phyloP scores from a whole-genome alignment of 2,329 filamentous ascomycete species.

The Ophiostoma pallidulum region DNA sequence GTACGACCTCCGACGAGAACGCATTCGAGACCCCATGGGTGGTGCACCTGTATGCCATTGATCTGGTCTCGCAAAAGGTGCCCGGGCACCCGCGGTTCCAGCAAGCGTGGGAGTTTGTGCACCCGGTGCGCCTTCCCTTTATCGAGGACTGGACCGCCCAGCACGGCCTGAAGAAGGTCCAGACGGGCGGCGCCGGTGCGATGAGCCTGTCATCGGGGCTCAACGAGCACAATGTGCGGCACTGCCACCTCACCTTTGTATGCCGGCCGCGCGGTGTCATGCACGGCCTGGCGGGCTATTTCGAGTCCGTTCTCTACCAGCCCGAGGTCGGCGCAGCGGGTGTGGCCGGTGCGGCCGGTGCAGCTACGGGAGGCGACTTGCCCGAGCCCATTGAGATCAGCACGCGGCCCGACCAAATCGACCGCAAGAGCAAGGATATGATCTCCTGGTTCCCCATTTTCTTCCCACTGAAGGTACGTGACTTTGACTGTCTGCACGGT shows the following conservation, averaged over 20 bases:
- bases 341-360: too few relatives aligned
- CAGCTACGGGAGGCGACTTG: too few relatives aligned
- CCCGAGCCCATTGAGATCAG: conserved; percentile 68
- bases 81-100: conserved; percentile 57
- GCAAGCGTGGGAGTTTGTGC: conserved; percentile 69
- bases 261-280: conserved; percentile 71
- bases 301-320: conserved; percentile 88
- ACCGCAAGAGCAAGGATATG: conserved; percentile 91
- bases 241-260: conserved; percentile 67
- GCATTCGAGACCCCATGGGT: conserved; percentile 92
- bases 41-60: conserved; percentile 80
- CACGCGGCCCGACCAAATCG: conserved; percentile 86
- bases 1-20: conserved; percentile 51
- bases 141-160: conserved; percentile 24
- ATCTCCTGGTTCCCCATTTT: conserved; percentile 99
- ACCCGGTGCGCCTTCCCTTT: conserved; percentile 51
- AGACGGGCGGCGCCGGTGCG: conserved; percentile 61
- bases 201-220: conserved; percentile 68
- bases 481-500: neutral
- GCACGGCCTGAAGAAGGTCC: conserved; percentile 46
- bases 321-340: conserved; percentile 26
- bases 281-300: conserved; percentile 89
- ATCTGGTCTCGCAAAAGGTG: conserved; percentile 64
- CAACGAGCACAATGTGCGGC: conserved; percentile 87
- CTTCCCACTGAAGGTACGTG: conserved; percentile 80